phyloP scores from a whole-genome alignment of 2,329 filamentous ascomycete genomes.

The Ascochyta pisi region DNA sequence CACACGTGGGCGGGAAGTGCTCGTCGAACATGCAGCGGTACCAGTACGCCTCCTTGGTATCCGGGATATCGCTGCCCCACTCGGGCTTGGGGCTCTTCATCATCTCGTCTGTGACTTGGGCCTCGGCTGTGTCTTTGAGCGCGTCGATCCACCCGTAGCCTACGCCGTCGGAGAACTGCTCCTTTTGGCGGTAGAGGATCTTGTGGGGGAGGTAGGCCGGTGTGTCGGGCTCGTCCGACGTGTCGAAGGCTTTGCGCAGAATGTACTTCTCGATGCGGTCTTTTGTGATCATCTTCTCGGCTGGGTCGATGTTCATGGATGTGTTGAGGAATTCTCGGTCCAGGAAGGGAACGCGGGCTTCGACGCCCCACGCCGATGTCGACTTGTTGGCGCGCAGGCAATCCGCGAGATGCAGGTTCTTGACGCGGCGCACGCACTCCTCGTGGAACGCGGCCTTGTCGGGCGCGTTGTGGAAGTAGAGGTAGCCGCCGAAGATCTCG shows the following conservation, averaged over 20 bases:
- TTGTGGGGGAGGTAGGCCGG: constrained; percentile 91
- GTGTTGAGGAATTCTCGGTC: constrained; percentile 96
- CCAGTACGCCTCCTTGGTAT: constrained; percentile 98
- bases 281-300: constrained; percentile 85
- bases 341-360: constrained; percentile 96
- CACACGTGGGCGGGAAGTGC: constrained; percentile 92
- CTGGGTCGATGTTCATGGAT: constrained; percentile 90
- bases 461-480: constrained; percentile 97
- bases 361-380: constrained; percentile 95
- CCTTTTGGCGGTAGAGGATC: constrained; percentile 98
- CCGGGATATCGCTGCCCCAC: constrained; percentile 91
- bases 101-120: constrained; percentile 93
- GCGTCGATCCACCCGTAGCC: constrained; percentile 99
- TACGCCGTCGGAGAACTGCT: constrained; percentile 98
- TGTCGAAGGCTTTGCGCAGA: constrained; percentile 96
- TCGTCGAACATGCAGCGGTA: constrained; percentile 99
- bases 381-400: constrained; percentile 99
- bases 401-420: constrained; percentile 96
- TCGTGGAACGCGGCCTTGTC: constrained; percentile 92
- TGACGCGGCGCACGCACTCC: constrained; percentile 91
- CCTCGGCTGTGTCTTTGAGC: constrained; percentile 91
- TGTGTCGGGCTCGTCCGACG: constrained; percentile 78
- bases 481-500: constrained; percentile 97
- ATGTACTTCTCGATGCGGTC: constrained; percentile 97
- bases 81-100: constrained; percentile 98